phyloP scores from a whole-genome alignment of 495 filamentous ascomycete species.

The Xylaria flabelliformis region DNA sequence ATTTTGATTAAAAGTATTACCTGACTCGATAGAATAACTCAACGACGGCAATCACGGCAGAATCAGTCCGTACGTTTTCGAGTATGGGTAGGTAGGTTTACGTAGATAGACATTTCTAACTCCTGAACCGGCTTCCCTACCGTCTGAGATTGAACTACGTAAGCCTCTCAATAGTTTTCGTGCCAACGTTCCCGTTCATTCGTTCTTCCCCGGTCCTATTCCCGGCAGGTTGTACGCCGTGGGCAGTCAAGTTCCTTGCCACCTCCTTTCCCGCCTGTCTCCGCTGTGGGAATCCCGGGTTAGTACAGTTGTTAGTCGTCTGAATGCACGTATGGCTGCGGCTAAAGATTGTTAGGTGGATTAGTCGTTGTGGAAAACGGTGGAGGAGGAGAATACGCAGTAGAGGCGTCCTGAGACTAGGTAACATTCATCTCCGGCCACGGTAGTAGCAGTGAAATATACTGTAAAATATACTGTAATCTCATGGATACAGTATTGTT shows the following conservation, averaged over 20 bases:
- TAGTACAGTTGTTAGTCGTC: not conserved
- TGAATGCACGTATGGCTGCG: not conserved
- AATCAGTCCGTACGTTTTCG: not conserved
- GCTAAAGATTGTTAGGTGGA: not conserved
- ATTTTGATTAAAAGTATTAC: not conserved
- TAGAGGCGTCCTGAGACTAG: not conserved
- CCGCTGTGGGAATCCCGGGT: not conserved
- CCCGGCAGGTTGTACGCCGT: not conserved
- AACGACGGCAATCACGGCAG: not conserved
- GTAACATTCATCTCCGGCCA: not conserved
- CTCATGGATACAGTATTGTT: not conserved
- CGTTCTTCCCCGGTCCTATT: not conserved
- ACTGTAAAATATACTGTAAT: not conserved
- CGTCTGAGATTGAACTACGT: not conserved
- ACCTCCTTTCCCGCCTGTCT: constrained; percentile 5
- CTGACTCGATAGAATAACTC: not conserved
- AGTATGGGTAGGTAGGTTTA: not conserved
- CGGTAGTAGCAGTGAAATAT: not conserved
- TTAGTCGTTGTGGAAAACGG: not conserved
- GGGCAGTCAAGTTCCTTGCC: not conserved
- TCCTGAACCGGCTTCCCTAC: not conserved
- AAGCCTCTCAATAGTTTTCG: not conserved
- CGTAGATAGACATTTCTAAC: not conserved
- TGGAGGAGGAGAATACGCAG: not conserved
- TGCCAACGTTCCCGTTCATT: not conserved